These are phyloP conservation scores for Arachnomyces sp. DNA, from an alignment of 2,329 filamentous ascomycete species.

Conservation along the genomic window DNA sequence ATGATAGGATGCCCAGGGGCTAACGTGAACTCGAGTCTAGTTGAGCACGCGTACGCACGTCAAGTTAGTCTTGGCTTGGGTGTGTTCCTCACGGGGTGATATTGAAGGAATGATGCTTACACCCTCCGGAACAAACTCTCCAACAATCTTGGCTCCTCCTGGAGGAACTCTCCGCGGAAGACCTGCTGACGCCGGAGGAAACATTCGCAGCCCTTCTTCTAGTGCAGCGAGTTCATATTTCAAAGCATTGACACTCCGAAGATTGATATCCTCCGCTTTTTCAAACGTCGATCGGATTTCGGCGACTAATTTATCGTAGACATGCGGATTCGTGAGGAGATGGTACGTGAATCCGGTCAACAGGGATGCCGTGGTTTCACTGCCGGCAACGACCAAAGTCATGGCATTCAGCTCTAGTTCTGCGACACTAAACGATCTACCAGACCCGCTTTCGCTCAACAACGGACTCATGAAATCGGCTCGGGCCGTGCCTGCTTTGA, in stretches of 20 bases:
- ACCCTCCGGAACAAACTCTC: slow-evolving; percentile 30
- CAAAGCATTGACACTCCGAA: slow-evolving; percentile 9
- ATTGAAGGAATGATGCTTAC: too few relatives aligned
- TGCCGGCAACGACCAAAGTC: slow-evolving; percentile 38
- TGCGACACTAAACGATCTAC: background rate
- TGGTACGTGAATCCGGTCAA: slow-evolving; percentile 36
- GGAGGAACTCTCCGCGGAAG: slow-evolving; percentile 29
- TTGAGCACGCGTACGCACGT: too few relatives aligned
- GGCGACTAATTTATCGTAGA: slow-evolving; percentile 29
- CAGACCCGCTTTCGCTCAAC: too few relatives aligned
- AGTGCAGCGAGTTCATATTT: slow-evolving; percentile 40
- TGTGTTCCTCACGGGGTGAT: too few relatives aligned
- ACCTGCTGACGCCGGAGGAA: slow-evolving; percentile 39
- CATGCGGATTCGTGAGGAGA: slow-evolving; percentile 32
- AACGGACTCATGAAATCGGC: slow-evolving; percentile 6
- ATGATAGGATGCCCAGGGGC: slow-evolving; percentile 16
- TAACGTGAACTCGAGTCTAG: slow-evolving; percentile 7
- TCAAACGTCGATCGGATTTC: slow-evolving; percentile 38
- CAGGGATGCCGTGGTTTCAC: slow-evolving; percentile 46
- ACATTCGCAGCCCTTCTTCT: slow-evolving; percentile 40
- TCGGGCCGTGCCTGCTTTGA: slow-evolving; percentile 1
- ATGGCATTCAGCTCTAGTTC: slow-evolving; percentile 15
- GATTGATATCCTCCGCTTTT: slow-evolving; percentile 9
- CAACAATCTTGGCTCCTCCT: slow-evolving; percentile 30
- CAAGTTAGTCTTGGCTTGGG: too few relatives aligned